Conservation (phyloP, 768 basidiomycete species). For the Podaxis sp. region DNA sequence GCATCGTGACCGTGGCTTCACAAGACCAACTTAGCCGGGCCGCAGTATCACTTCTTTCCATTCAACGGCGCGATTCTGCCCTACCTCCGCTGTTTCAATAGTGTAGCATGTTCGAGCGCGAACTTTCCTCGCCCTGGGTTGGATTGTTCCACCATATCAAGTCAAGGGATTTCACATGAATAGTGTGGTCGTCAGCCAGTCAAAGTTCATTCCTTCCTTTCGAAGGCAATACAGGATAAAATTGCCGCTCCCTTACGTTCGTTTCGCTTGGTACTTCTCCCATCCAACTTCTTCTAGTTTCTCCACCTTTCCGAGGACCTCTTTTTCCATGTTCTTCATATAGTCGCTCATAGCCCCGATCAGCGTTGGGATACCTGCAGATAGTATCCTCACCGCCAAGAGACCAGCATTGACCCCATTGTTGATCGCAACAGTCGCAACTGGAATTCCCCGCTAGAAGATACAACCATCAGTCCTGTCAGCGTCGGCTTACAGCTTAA, state of each 20-base stretch:
- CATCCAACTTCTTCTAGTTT: constrained; percentile 75
- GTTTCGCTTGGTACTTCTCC: constrained; percentile 67
- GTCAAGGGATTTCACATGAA: background rate
- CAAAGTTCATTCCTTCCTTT: background rate
- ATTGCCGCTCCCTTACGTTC: constrained; percentile 4
- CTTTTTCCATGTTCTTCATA: constrained; percentile 60
- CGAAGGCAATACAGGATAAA: background rate
- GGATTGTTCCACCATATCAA: background rate
- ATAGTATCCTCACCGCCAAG: constrained; percentile 87
- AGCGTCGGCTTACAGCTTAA: background rate
- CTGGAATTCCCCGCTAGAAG: constrained; percentile 86
- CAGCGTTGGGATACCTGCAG: constrained; percentile 64
- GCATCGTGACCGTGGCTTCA: background rate
- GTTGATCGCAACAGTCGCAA: constrained; percentile 96
- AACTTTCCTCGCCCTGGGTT: background rate
- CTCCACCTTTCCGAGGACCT: constrained; percentile 78
- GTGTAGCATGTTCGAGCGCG: background rate
- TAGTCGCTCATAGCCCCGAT: constrained; percentile 69
- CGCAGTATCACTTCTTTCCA: background rate
- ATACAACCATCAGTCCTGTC: background rate
- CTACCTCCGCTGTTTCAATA: background rate
- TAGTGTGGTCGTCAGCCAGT: background rate
- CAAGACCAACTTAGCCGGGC: constrained; percentile 1
- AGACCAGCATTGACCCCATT: constrained; percentile 92
- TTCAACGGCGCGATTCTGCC: background rate